Evolutionary conservation across 2,329 filamentous ascomycete species (phyloP), one percentile per base, ranked within the genome.

Genomic region (Pseudogymnoascus sp.): DNA sequence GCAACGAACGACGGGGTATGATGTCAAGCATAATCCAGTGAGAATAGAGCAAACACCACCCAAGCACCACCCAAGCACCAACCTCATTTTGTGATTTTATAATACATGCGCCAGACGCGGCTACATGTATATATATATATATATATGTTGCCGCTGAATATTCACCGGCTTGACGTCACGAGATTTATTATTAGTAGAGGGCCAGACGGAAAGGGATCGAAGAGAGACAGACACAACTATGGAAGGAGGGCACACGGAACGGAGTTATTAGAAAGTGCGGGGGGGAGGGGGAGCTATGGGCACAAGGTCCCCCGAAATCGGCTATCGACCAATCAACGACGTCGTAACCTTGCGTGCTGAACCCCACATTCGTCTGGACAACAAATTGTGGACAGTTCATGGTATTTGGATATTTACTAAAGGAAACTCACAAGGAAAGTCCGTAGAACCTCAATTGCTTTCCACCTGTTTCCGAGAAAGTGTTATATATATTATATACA

Each of bases 311-410:
- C 45, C 45, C 45, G 16, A 54, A 54, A 54, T 54, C 45, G 45
- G 45, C 45, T 54, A 54, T 54, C 16, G 2, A 54, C 45, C 45
- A 54, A 54, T 54, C 13, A 54, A 31, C 14, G 3, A 14, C 4
- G 14, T 54, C 45, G 45, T 54, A 54, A 54, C 45, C 45, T 54
- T 54, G 45, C 45, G 45, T 54, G 45, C 45, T 54, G 45, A 54
- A 54, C 45, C 45, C 45, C 45, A 54, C 45, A 54, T 54, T 54
- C 45, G 45, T 54, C 45, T 28, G 45, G 23, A 54, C 45, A 54
- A 54, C 45, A 54, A 54, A 54, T 54, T 54, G 45, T 54, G 45
- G 45, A 54, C 45, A 54, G 45, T 54, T 54, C 45, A 54, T 54
- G 45, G 45, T 54, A 54, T 54, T 51, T 31, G 23, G 45, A 54